Evolutionary conservation across 805 yeast genomes (phyloP).

Genomic region (Peterozyma toletana): DNA sequence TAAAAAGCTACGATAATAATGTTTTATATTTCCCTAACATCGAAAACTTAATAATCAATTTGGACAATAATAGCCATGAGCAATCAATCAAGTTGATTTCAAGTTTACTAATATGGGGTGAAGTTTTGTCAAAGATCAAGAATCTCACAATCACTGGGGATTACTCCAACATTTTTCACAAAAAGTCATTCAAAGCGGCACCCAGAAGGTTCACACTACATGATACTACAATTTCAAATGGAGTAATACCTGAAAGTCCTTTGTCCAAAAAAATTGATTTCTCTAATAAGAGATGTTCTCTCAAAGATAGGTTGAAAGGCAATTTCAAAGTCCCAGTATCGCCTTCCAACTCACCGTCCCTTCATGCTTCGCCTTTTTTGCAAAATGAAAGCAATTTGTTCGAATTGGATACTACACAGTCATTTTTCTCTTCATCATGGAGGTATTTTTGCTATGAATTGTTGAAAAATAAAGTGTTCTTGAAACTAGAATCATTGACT

Average conservation of each 20-base stretch:
- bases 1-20: conserved; percentile 4
- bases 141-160: conserved; percentile 4
- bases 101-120: conserved; percentile 5
- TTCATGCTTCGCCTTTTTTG: no score
- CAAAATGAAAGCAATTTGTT: no score
- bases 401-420: neutral
- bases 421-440: neutral
- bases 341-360: neutral
- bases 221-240: neutral
- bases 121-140: conserved; percentile 1
- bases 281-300: neutral
- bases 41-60: conserved; percentile 4
- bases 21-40: conserved; percentile 8
- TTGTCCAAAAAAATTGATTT: no score
- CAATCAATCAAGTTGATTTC: neutral
- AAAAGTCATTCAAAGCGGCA: neutral
- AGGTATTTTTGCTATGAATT: neutral
- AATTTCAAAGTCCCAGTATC: conserved; percentile 1
- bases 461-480: neutral
- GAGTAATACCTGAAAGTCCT: neutral
- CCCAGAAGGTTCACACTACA: neutral
- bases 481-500: conserved; percentile 1
- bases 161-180: neutral
- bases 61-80: neutral
- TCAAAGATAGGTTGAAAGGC: neutral